Conservation (phyloP, 1,139 yeast genomes). For the Nadsonia commutata region DNA sequence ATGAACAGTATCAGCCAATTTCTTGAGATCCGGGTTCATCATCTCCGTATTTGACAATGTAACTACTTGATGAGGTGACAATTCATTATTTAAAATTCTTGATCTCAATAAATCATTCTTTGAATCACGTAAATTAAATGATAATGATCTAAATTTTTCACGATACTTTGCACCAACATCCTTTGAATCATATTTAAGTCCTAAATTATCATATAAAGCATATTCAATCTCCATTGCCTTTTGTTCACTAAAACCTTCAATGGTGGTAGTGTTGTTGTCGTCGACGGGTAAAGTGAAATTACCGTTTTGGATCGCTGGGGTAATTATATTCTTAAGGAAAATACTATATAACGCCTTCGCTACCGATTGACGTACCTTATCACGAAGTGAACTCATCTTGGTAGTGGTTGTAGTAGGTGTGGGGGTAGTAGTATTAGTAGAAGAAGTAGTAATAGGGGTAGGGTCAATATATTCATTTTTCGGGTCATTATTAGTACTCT, state of each 20-base stretch:
- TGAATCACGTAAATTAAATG: constrained; percentile 37
- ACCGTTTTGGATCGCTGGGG: constrained; percentile 23
- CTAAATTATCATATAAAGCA: constrained; percentile 26
- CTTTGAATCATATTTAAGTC: constrained; percentile 17
- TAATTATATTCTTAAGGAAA: constrained; percentile 29
- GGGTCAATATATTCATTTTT: not conserved
- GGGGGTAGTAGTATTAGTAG: no score
- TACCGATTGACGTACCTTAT: constrained; percentile 30
- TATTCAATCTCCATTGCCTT: constrained; percentile 29
- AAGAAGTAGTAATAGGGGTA: not conserved
- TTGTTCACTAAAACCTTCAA: constrained; percentile 23
- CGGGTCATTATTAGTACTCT: constrained; percentile 3
- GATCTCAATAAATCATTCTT: constrained; percentile 34
- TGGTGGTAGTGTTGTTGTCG: no score
- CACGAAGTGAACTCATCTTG: not conserved
- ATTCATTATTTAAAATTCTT: constrained; percentile 33
- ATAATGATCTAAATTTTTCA: constrained; percentile 38
- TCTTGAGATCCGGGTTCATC: constrained; percentile 57
- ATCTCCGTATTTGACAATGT: constrained; percentile 47
- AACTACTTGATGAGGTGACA: constrained; percentile 39
- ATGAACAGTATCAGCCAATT: constrained; percentile 58
- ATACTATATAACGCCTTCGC: constrained; percentile 25
- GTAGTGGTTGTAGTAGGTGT: no score
- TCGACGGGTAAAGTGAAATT: constrained; percentile 23
- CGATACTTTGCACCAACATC: constrained; percentile 33